Evolutionary conservation across 768 basidiomycete species (phyloP).

Genomic region (Xerocomellus chrysenteron): DNA sequence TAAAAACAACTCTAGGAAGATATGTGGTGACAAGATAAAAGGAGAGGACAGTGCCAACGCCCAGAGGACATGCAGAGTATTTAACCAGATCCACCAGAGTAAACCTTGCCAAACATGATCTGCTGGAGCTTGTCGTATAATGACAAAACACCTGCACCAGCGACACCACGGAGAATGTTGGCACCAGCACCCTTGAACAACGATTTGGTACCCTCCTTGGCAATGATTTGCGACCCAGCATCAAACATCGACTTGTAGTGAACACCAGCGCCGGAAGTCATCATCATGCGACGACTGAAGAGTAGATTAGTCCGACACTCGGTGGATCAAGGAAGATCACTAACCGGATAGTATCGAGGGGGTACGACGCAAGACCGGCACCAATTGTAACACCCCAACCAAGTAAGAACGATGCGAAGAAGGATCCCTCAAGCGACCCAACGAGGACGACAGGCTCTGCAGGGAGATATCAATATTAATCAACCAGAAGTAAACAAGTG

Average conservation of each 20-base stretch:
- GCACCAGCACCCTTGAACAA: constrained; percentile 99
- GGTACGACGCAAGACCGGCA: constrained; percentile 98
- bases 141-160: constrained; percentile 99
- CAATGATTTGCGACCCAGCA: constrained; percentile 89
- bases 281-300: constrained; percentile 99
- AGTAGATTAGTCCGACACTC: constrained; percentile 13
- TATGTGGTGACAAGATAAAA: constrained; percentile 26
- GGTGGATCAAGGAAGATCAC: not conserved
- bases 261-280: constrained; percentile 93
- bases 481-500: constrained; percentile 23
- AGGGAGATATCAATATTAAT: constrained; percentile 20
- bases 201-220: constrained; percentile 93
- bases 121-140: constrained; percentile 99
- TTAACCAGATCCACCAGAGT: constrained; percentile 77
- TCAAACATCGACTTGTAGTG: constrained; percentile 99
- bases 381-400: constrained; percentile 99
- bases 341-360: constrained; percentile 87
- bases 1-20: constrained; percentile 36
- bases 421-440: constrained; percentile 92
- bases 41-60: constrained; percentile 32
- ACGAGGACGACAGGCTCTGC: constrained; percentile 96
- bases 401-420: constrained; percentile 94
- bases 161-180: constrained; percentile 97
- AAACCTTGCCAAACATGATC: constrained; percentile 97
- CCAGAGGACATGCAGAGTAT: constrained; percentile 19